Base-by-base conservation (phyloP, 768 basidiomycete genomes). In the Gyrodon lividus region DNA sequence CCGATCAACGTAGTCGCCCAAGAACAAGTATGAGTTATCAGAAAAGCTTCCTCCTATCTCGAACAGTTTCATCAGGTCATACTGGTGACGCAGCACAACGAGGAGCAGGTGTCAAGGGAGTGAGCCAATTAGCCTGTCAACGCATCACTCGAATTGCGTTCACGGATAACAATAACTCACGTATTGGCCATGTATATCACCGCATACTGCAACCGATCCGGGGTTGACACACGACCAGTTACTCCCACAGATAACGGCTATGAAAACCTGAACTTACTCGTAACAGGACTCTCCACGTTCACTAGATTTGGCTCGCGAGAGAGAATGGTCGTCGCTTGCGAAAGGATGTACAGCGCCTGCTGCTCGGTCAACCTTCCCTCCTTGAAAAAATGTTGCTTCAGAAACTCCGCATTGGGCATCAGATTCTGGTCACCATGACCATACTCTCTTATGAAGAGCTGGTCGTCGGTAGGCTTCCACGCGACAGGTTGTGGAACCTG, bases 101-200 rank as follows among this genome's bases (percentile, higher is more conserved):
- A 26, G 31, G 31, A 28, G 3, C 23, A n/a, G 10, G 7, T 13
- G 28, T 24, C 40, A 50, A 37, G 24, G 26, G 12, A 51, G 24
- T 26, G 39, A 7, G 26, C 4, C 5, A 2, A 51, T 59, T 46
- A 50, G 41, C 14, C 20, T 19, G 55, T 51, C 43, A 22, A 26
- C 13, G 43, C 22, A 26, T 50, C 67, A 59, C 70, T 64, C 58
- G 91, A 90, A 71, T 87, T 92, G 85, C 89, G 87, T 12, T 89
- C 89, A 61, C 92, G 91, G 35, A 94, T 88, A 72, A 92, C 85
- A 19, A 57, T 37, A 68, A 66, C 74, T 67, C 61, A 95, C 94
- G 70, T 92, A 98, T 87, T 98, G 95, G 9, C 95, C 95, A 62
- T 98, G 95, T 41, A 98, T 93, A 74, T 98, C 95, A 19, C 95